Percentiles rank a stretch among this genome's conserved stretches.
These are phyloP conservation scores for Apiospora hydei DNA, from an alignment of 2,329 filamentous ascomycete species.

Conservation along the genomic window DNA sequence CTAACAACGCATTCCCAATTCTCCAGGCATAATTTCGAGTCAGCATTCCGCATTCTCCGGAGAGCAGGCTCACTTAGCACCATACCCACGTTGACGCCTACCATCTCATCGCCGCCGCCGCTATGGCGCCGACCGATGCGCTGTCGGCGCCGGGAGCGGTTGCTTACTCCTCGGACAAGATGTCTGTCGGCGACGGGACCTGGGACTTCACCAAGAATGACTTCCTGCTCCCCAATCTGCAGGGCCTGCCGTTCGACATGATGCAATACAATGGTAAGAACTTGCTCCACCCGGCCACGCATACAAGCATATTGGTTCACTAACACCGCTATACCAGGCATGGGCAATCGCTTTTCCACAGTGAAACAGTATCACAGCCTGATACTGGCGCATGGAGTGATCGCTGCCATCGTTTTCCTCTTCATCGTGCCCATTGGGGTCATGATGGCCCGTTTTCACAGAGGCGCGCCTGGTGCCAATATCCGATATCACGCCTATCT, in stretches of 20 bases:
- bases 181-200: slow-evolving; percentile 82
- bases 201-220: slow-evolving; percentile 81
- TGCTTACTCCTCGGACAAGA: slow-evolving; percentile 75
- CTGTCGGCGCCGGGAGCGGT: slow-evolving; percentile 76
- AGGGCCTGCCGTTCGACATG: slow-evolving; percentile 79
- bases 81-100: slow-evolving; percentile 3
- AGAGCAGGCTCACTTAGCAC: not conserved
- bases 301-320: slow-evolving; percentile 23
- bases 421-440: slow-evolving; percentile 77
- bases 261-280: slow-evolving; percentile 82
- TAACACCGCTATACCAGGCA: slow-evolving; percentile 59
- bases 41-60: slow-evolving; percentile 18
- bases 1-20: slow-evolving; percentile 6
- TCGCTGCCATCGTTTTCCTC: slow-evolving; percentile 77
- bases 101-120: slow-evolving; percentile 45
- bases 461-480: slow-evolving; percentile 65
- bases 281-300: not conserved
- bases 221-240: slow-evolving; percentile 79
- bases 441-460: slow-evolving; percentile 75
- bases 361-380: slow-evolving; percentile 74
- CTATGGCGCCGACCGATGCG: slow-evolving; percentile 66
- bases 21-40: not conserved
- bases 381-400: slow-evolving; percentile 73
- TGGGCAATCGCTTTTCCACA: slow-evolving; percentile 80
- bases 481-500: slow-evolving; percentile 77